Base-by-base conservation (phyloP, 2,329 filamentous ascomycete species). In the Trichoderma asperellum region DNA sequence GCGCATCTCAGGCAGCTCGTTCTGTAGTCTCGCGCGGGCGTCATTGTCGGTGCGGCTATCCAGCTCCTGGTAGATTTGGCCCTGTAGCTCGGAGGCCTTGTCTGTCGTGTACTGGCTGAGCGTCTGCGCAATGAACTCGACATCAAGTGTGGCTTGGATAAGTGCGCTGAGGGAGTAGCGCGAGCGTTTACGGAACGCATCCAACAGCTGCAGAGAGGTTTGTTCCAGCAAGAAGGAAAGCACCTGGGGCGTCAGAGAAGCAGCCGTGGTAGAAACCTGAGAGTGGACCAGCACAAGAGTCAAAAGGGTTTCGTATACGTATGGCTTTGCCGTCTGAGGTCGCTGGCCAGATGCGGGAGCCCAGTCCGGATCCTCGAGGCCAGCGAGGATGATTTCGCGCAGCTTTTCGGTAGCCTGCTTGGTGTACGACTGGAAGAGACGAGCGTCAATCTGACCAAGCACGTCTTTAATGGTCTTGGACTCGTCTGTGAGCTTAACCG, bases 101-200 rank as follows among this genome's bases (percentile, higher is more conserved):
- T 97, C 92, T 0, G 93, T 96, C 0, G 93, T 96, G 79, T 96
- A 99, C 74, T 94, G 91, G 71, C 88, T 92, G 40, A 99, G 86
- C 5, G 95, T 97, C 82, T 99, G 96, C 0, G 94, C 93, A 69
- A 98, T 90, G 77, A 99, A 98, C 80, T 99, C 96, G 1, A 97
- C 94, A 76, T 99, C 96, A 1, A 99, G 88, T 0, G 96, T 99
- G 1, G 96, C 96, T 81, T 99, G 96, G 90, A 98, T 97, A 62
- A 99, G 87, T 7, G 92, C 91, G 5, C 91, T 85, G 0, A 99
- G 88, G 1, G 89, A 87, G 81, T 96, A 98, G 24, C 84, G 84
- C 5, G 84, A 79, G 7, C 91, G 89, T 43, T 78, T 87, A 84
- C 82, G 83, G 84, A 98, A 97, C 0, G 93, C 90, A 34, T 91